Evolutionary conservation across 306 rosid species (phyloP), one percentile per base, ranked within the genome.

Genomic region (Myrica gale): DNA sequence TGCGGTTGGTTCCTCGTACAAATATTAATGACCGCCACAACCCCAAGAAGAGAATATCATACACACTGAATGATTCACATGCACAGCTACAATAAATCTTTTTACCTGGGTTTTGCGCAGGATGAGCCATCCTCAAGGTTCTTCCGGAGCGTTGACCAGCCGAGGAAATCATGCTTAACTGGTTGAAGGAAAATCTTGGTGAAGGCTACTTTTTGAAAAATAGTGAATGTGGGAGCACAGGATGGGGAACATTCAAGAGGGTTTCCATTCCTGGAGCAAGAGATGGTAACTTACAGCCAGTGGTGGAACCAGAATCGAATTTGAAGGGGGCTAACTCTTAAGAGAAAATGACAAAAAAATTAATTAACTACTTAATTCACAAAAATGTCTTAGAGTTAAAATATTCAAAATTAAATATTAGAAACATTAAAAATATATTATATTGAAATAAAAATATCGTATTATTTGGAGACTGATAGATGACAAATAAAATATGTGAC

Each of bases 41-140:
- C 37, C 57, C 52, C 12, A 56, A 54, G 60, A n/a, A 56, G 7
- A 12, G 0, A 20, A 7, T 55, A 23, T 1, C 61, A 55, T 55
- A 7, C 37, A 56, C 62, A 19, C 62, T 7, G 0, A 17, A 9
- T 15, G 66, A 42, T 6, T 21, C 10, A 23, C 66, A 9, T 56
- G 62, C 62, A 2, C 20, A 53, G 19, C 16, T 53, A 56, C 62
- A 41, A 65, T 32, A 32, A 50, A 7, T 60, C 61, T 61, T 26
- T 46, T 48, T 73, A 88, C 97, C 69, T 57, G 87, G 80, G 77
- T 83, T 81, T 61, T 80, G 81, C 6, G 85, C 68, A 80, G 86
- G 41, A 66, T 81, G 83, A 57, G 89, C 85, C 94, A 89, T 92
- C 78, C 66, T 82, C 72, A 83, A 81, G 51, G 26, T 68, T 72